These are phyloP conservation scores for Fonsecaea erecta DNA, from an alignment of 2,329 filamentous ascomycete species.

Conservation along the genomic window DNA sequence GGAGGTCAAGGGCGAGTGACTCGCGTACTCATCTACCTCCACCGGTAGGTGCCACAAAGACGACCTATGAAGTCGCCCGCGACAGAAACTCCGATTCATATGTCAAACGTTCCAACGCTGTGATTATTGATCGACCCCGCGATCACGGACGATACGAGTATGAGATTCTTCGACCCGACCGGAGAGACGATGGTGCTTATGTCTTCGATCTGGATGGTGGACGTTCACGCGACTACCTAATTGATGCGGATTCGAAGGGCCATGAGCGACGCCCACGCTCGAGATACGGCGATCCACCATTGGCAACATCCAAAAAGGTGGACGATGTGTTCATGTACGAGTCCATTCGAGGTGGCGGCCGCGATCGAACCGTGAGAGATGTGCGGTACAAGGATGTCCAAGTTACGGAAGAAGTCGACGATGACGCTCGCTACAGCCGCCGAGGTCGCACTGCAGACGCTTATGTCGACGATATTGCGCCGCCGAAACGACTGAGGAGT, in stretches of 20 bases:
- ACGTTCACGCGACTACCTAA: slow-evolving; percentile 13
- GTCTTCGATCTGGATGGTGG: slow-evolving; percentile 26
- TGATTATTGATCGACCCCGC: slow-evolving; percentile 22
- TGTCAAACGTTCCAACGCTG: slow-evolving; percentile 28
- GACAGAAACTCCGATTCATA: slow-evolving; percentile 31
- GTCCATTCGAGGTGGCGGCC: background rate
- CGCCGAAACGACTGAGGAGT: slow-evolving; percentile 21
- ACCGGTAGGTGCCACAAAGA: slow-evolving; percentile 19
- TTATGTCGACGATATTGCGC: slow-evolving; percentile 17
- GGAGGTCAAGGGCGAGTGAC: slow-evolving; percentile 16
- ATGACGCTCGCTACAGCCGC: slow-evolving; percentile 22
- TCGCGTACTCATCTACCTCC: slow-evolving; percentile 7
- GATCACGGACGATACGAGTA: slow-evolving; percentile 29
- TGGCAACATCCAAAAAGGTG: background rate
- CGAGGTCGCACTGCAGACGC: slow-evolving; percentile 18
- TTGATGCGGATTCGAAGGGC: slow-evolving; percentile 12
- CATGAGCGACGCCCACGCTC: slow-evolving; percentile 19
- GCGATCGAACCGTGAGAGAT: slow-evolving; percentile 18
- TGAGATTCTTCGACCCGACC: slow-evolving; percentile 31
- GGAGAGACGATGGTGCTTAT: slow-evolving; percentile 29
- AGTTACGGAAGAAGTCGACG: slow-evolving; percentile 32
- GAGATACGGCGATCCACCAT: slow-evolving; percentile 11
- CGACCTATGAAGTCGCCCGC: slow-evolving; percentile 27
- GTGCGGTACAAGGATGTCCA: slow-evolving; percentile 30
- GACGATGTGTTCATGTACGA: slow-evolving; percentile 28